Evolutionary conservation across 1,139 yeast genomes (phyloP), one percentile per base, ranked within the genome.

Genomic region (Insectozyma bohioensis): DNA sequence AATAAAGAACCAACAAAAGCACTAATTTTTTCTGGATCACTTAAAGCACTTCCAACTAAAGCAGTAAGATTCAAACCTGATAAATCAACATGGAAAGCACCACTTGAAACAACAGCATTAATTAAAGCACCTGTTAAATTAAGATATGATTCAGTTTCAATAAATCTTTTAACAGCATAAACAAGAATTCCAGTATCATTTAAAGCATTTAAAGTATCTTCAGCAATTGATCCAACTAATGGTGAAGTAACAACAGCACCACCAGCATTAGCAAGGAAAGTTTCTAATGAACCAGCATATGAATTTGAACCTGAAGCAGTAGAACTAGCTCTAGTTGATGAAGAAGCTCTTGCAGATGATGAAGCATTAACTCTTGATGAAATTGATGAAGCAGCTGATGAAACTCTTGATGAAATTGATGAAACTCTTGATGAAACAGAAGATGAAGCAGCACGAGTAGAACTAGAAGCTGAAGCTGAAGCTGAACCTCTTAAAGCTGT

Each of bases 101-200:
- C 61, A 10, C 66, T 47, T 5, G 41, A 35, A 12, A 49, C 26
- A 24, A 65, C 41, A 35, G 63, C 66, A 12, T 43, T 33, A 16
- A 54, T 41, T 15, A 66, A 50, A 7, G 43, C 45, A 3, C 52
- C 67, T 2, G 72, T 64, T 61, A 67, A 50, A 43, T 66, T 63
- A 19, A 61, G 51, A 46, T 68, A 69, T 4, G 56, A 48, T 30
- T 60, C 63, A 37, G 60, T 53, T 8, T 67, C 58, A 28, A 69
- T 42, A 41, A 66, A 55, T 30, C 61, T 43, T 46, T 69, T 66
- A 18, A 64, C 48, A 5, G 60, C 52, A 45, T 67, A 63, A 14
- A 63, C 65, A n/a, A 59, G 60, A 33, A 69, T 51, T 7, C 68
- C 71, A 6, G 75, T 67, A 39, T 67, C 65, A 48, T 69, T 69